These are phyloP conservation scores for Zymoseptoria crescenta DNA, from an alignment of 2,329 filamentous ascomycete genomes.

Conservation along the genomic window DNA sequence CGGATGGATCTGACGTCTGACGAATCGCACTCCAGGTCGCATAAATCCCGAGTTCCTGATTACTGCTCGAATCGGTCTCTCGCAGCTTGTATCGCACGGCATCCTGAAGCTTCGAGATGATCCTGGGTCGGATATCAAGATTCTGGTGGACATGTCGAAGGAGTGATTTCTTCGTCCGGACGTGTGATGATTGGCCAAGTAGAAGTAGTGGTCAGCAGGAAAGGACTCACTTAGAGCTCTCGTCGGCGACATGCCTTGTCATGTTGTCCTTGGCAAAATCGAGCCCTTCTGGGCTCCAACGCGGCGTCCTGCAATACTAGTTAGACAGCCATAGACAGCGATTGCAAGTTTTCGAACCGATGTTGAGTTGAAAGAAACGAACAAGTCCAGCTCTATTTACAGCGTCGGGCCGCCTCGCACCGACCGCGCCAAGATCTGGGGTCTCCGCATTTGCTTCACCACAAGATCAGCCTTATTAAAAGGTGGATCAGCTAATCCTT, in stretches of 20 bases:
- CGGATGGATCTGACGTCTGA: background rate
- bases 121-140: constrained; percentile 4
- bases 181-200: background rate
- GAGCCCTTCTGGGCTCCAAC: too few species aligned
- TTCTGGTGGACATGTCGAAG: constrained; percentile 8
- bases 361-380: too few species aligned
- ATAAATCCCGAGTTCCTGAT: background rate
- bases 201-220: too few species aligned
- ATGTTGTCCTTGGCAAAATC: too few species aligned
- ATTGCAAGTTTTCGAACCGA: too few species aligned
- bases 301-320: too few species aligned
- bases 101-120: background rate
- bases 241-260: too few species aligned
- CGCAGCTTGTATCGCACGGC: background rate
- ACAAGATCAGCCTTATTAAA: too few species aligned
- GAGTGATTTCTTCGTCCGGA: background rate
- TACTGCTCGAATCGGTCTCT: background rate
- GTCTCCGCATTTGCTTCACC: background rate
- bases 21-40: background rate
- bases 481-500: too few species aligned
- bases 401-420: background rate
- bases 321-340: too few species aligned
- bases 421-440: background rate
- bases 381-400: too few species aligned
- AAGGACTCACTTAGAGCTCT: too few species aligned